Conservation (phyloP, 2,329 filamentous ascomycete genomes). For the Cladosporium sp. region DNA sequence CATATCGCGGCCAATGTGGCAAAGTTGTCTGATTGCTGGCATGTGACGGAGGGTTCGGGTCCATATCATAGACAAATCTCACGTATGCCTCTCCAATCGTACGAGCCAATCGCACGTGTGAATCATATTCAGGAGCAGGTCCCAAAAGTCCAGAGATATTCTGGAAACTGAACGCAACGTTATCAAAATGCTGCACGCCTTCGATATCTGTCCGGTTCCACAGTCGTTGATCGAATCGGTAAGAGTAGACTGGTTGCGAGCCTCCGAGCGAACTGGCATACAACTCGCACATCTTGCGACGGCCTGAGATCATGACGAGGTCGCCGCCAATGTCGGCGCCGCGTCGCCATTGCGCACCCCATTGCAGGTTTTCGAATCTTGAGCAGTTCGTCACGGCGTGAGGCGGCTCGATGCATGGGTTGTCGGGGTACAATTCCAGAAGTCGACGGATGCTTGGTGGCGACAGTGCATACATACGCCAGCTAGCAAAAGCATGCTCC, state of each 20-base stretch:
- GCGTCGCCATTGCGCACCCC: slow-evolving; percentile 43
- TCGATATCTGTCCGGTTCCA: slow-evolving; percentile 40
- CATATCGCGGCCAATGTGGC: slow-evolving; percentile 42
- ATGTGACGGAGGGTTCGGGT: slow-evolving; percentile 38
- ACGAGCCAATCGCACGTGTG: slow-evolving; percentile 35
- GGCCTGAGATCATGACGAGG: slow-evolving; percentile 46
- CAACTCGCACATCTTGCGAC: slow-evolving; percentile 44
- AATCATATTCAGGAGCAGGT: slow-evolving; percentile 37
- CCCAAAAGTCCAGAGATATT: slow-evolving; percentile 48
- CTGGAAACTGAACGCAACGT: slow-evolving; percentile 50
- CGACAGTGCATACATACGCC: slow-evolving; percentile 45
- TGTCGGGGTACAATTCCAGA: slow-evolving; percentile 47
- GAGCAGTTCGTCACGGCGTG: slow-evolving; percentile 27
- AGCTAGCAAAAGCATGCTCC: slow-evolving; percentile 34
- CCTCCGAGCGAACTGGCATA: slow-evolving; percentile 32
- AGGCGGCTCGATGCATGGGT: slow-evolving; percentile 46
- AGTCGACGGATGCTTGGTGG: slow-evolving; percentile 42
- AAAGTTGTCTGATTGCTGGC: slow-evolving; percentile 21
- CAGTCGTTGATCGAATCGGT: slow-evolving; percentile 48
- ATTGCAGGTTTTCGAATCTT: slow-evolving; percentile 25
- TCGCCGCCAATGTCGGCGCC: slow-evolving; percentile 45
- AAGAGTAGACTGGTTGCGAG: slow-evolving; percentile 39
- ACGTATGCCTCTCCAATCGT: slow-evolving; percentile 41
- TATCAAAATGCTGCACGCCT: slow-evolving; percentile 47
- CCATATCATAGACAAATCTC: slow-evolving; percentile 40